Base-by-base conservation (phyloP, 2,329 filamentous ascomycete species). In the Nigrospora oryzae region DNA sequence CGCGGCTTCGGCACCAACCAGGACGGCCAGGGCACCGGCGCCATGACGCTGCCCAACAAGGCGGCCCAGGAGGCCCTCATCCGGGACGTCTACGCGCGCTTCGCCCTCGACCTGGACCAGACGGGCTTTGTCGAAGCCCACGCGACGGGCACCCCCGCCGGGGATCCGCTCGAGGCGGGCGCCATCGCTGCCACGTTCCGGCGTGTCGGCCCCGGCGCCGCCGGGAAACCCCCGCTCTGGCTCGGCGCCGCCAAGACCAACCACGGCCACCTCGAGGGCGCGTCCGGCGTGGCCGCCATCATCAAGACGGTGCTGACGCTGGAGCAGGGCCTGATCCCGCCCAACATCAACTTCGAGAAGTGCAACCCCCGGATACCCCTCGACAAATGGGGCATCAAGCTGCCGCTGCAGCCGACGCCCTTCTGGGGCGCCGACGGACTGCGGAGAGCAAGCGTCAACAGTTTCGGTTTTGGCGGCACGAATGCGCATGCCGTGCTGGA, bases 161-260 rank as follows among this genome's bases (percentile, higher is more conserved):
- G 65, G 5, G 65, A 68, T 42, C 60, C 63, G 1, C 51, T 49
- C 5, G 69, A 72, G 48, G 63, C 64, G 11, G 47, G 52, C 7
- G 67, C 65, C 3, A 60, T 71, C 23, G 53, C 54, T 1, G 46
- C 50, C 6, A 56, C 59, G 3, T 64, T 66, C 23, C 49, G 36
- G 41, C 51, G n/a, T 45, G 56, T n/a, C 46, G 47, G 40, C n/a
- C 36, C 43, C 6, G 32, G 30, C 6, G 14, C 44, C 10, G 10
- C 48, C 1, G 15, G 6, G 6, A 44, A 46, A 15, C 35, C 42
- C 5, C 48, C 53, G 3, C 44, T 49, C 10, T 37, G 32, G 4
- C 49, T 63, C n/a, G 61, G 61, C 1, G 57, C 58, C 4, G 49
- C 62, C 19, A 63, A 62, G 39, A 51, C 58, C 11, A 63, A 62